These are phyloP conservation scores for Aureobasidium sp. DNA, from an alignment of 2,329 filamentous ascomycete species.

Conservation along the genomic window DNA sequence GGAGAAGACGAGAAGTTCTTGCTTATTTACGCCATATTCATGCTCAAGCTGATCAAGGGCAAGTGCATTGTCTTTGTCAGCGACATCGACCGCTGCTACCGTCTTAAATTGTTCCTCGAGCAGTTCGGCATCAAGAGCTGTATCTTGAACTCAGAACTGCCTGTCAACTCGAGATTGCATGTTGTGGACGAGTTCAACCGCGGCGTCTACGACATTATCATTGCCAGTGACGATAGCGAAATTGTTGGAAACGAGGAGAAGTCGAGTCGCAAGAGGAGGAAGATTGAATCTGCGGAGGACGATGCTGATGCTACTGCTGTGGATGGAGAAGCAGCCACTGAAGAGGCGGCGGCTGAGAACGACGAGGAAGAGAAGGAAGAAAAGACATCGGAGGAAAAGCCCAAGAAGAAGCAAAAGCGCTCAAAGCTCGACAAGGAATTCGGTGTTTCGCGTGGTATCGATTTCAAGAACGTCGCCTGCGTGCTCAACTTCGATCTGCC, in stretches of 20 bases:
- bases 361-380: constrained; percentile 28
- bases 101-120: constrained; percentile 89
- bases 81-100: constrained; percentile 83
- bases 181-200: constrained; percentile 97
- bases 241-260: constrained; percentile 61
- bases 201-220: constrained; percentile 94
- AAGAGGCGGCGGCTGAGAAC: constrained; percentile 19
- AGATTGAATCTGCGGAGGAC: constrained; percentile 18
- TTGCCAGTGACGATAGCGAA: constrained; percentile 88
- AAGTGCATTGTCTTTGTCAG: constrained; percentile 82
- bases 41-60: constrained; percentile 86
- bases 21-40: constrained; percentile 88
- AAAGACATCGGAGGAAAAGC: constrained; percentile 32
- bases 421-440: constrained; percentile 74
- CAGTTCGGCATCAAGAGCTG: constrained; percentile 94
- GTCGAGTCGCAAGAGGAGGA: constrained; percentile 23
- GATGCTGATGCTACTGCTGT: constrained; percentile 21
- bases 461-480: constrained; percentile 90
- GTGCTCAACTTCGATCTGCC: constrained; percentile 98
- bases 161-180: constrained; percentile 86
- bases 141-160: constrained; percentile 88
- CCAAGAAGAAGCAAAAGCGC: constrained; percentile 54
- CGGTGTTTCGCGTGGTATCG: constrained; percentile 90
- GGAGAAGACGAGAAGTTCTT: constrained; percentile 98
- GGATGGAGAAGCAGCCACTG: constrained; percentile 19